A percentile compares a stretch with the other conserved stretches of the same genome.
Conservation (phyloP, 176 grass and related monocot species). For the Miscanthus lutarioriparius region DNA sequence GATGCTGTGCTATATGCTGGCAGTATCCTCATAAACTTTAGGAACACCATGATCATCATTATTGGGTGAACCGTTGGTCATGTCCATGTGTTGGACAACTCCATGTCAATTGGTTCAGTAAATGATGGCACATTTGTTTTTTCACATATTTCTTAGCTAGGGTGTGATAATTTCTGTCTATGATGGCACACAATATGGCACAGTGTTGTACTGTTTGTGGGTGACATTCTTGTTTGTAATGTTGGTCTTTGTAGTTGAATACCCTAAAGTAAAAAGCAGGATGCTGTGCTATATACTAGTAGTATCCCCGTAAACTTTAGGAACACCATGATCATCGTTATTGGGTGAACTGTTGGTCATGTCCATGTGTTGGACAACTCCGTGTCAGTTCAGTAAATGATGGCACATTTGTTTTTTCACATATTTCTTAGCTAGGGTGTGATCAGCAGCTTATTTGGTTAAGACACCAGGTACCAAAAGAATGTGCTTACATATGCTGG, state of each 20-base stretch:
- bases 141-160: background rate
- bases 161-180: background rate
- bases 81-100: slow-evolving; percentile 46
- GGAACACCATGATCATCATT: slow-evolving; percentile 43
- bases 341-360: slow-evolving; percentile 57
- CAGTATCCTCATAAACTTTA: slow-evolving; percentile 47
- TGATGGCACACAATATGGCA: too few species aligned
- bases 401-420: slow-evolving; percentile 35
- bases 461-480: background rate
- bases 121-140: slow-evolving; percentile 52
- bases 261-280: slow-evolving; percentile 55
- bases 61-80: slow-evolving; percentile 57
- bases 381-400: slow-evolving; percentile 78
- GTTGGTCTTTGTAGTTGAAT: background rate
- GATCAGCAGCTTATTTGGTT: background rate
- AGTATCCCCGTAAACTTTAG: slow-evolving; percentile 49
- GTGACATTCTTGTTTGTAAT: background rate
- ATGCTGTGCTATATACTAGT: slow-evolving; percentile 17
- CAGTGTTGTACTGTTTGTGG: background rate
- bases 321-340: slow-evolving; percentile 39
- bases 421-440: background rate
- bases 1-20: slow-evolving; percentile 23
- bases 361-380: slow-evolving; percentile 48
- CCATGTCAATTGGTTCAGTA: slow-evolving; percentile 75
- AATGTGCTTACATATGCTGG: background rate